These are phyloP conservation scores for Entomortierella parvispora DNA, from an alignment of 192 early-diverging fungal species.

Conservation along the genomic window DNA sequence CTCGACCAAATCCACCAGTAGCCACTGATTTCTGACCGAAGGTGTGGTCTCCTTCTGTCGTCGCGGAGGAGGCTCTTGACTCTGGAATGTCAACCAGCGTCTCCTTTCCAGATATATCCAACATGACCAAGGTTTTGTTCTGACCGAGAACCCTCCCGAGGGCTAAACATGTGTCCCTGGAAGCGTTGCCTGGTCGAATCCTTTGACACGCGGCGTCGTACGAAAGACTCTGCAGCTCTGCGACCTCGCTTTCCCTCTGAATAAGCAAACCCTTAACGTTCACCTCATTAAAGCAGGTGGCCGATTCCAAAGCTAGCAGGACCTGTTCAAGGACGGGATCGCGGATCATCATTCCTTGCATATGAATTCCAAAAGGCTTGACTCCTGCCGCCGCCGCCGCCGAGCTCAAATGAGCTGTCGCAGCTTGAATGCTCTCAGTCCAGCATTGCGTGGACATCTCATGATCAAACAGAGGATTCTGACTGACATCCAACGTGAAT, in stretches of 20 bases:
- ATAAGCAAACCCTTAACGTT: slow-evolving; percentile 36
- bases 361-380: slow-evolving; percentile 37
- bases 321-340: slow-evolving; percentile 12
- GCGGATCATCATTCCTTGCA: slow-evolving; percentile 28
- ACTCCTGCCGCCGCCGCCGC: not conserved
- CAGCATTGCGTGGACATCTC: slow-evolving; percentile 24
- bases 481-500: slow-evolving; percentile 45
- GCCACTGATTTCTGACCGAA: slow-evolving; percentile 1
- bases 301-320: slow-evolving; percentile 23
- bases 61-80: not conserved
- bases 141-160: slow-evolving; percentile 26
- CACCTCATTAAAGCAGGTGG: slow-evolving; percentile 41
- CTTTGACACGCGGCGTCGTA: slow-evolving; percentile 8
- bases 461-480: slow-evolving; percentile 37
- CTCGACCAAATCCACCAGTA: slow-evolving; percentile 36
- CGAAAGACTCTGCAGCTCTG: slow-evolving; percentile 15
- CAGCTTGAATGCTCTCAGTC: slow-evolving; percentile 9
- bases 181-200: slow-evolving; percentile 33
- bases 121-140: slow-evolving; percentile 37
- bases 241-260: slow-evolving; percentile 31
- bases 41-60: not conserved
- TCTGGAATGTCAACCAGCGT: slow-evolving; percentile 6
- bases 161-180: slow-evolving; percentile 28
- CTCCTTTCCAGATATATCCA: slow-evolving; percentile 41
- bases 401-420: slow-evolving; percentile 9